Evolutionary conservation across 352 stramenopile genomes (phyloP), one percentile per base, ranked within the genome.

Genomic region (Phytopythium delawarense): DNA sequence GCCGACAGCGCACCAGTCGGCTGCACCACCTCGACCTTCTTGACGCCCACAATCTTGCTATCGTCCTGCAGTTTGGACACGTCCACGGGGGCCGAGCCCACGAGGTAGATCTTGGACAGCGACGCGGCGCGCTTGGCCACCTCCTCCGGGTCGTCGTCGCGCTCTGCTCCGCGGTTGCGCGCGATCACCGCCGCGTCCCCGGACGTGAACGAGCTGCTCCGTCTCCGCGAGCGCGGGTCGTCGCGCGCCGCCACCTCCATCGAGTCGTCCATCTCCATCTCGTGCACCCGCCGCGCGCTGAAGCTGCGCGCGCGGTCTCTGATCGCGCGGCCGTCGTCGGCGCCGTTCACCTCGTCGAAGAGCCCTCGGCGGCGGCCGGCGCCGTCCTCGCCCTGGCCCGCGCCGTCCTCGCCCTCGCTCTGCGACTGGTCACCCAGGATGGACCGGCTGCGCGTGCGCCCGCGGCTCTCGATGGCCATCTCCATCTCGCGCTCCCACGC

Each of bases 401-500:
- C 34, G 7, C 11, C 34, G 34, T 12, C 11, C 50, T 35, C 55
- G 28, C 37, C 58, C 32, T 55, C 30, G 53, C 58, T 69, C 57
- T 69, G 63, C 15, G 71, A 65, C n/a, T 81, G 66, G 62, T 82
- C 76, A 13, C 72, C 84, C n/a, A 92, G 69, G 65, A 95, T 91
- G 55, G 86, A 95, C 49, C 82, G 84, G 48, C 82, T 92, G 51
- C 86, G 84, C 57, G 81, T 88, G 54, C 86, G 84, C 1, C 84
- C 86, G 61, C 86, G 81, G 62, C 73, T 71, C 44, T 91, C 71
- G 25, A 95, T 83, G 16, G 81, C 78, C 34, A 74, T 73, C 67
- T 95, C 86, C 86, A 95, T 95, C 69, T 95, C 86, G 16, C 65
- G 67, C 65, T 95, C 86, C 86, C 86, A 95, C 32, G 67, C 73